These are phyloP conservation scores for Aureobasidium sp. DNA, from an alignment of 2,329 filamentous ascomycete species.

Conservation along the genomic window DNA sequence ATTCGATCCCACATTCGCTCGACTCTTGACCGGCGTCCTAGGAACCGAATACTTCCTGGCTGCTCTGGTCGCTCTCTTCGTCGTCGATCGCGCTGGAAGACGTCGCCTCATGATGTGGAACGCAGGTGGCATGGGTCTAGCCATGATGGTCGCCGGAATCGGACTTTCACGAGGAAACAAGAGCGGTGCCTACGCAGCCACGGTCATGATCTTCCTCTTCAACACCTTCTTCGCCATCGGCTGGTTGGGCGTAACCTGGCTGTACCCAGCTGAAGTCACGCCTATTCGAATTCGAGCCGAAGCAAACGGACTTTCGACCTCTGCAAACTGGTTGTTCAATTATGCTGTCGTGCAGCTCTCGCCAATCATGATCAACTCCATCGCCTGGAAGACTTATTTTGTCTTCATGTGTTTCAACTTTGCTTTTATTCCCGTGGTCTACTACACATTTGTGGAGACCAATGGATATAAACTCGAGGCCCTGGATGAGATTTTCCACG, in stretches of 20 bases:
- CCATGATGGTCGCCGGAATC: conserved; percentile 21
- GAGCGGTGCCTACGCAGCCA: conserved; percentile 22
- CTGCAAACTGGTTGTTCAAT: conserved; percentile 57
- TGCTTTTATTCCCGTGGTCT: conserved; percentile 45
- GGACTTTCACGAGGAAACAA: neutral
- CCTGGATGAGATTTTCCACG: conserved; percentile 26
- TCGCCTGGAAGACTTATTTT: conserved; percentile 53
- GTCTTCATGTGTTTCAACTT: conserved; percentile 58
- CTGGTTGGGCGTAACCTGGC: conserved; percentile 31
- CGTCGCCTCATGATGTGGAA: conserved; percentile 25
- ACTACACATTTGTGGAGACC: conserved; percentile 24
- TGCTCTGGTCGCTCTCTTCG: conserved; percentile 23
- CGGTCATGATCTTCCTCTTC: conserved; percentile 33
- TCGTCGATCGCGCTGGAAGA: conserved; percentile 27
- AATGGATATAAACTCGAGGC: conserved; percentile 25
- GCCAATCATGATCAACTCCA: conserved; percentile 51
- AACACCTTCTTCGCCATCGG: conserved; percentile 33
- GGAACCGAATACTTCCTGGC: conserved; percentile 26
- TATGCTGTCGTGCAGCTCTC: conserved; percentile 33
- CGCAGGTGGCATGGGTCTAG: conserved; percentile 22
- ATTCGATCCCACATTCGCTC: conserved; percentile 19
- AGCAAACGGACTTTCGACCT: conserved; percentile 36
- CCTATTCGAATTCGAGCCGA: conserved; percentile 30
- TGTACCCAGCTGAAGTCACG: conserved; percentile 30
- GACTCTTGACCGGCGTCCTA: conserved; percentile 23